Evolutionary conservation across 495 filamentous ascomycete species (phyloP).

Genomic region (Neurospora tetrasperma): DNA sequence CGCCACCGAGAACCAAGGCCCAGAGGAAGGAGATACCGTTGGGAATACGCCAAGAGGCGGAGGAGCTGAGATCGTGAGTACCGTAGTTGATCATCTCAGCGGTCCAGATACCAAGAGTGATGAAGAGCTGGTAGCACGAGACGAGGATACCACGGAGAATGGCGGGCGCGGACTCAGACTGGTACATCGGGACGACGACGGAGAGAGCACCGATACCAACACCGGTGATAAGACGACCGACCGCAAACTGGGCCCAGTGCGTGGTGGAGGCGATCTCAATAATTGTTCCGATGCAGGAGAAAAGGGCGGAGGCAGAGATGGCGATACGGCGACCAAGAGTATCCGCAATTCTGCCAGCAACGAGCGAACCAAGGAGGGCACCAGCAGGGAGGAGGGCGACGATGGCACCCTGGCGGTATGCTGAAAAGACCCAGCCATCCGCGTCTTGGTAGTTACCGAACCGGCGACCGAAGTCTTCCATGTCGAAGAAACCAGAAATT

Average conservation of each 20-base stretch:
- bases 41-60: conserved; percentile 67
- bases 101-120: conserved; percentile 76
- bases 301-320: conserved; percentile 47
- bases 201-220: conserved; percentile 61
- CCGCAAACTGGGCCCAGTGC: conserved; percentile 42
- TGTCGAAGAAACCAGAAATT: conserved; percentile 49
- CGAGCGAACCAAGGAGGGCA: conserved; percentile 57
- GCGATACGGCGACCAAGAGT: conserved; percentile 34
- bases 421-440: conserved; percentile 24
- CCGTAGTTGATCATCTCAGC: conserved; percentile 77
- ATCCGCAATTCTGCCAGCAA: conserved; percentile 48
- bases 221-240: conserved; percentile 51
- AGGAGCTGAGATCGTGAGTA: conserved; percentile 40
- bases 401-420: conserved; percentile 43
- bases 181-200: conserved; percentile 65
- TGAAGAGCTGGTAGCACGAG: conserved; percentile 74
- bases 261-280: conserved; percentile 50
- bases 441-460: conserved; percentile 33
- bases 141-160: conserved; percentile 60
- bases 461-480: conserved; percentile 42
- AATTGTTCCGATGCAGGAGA: conserved; percentile 59
- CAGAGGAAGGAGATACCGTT: conserved; percentile 73
- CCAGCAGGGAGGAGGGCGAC: conserved; percentile 54
- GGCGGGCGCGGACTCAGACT: conserved; percentile 55
- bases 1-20: conserved; percentile 60